Conservation (phyloP, 2,329 filamentous ascomycete species). For the Aschersonia sp. region DNA sequence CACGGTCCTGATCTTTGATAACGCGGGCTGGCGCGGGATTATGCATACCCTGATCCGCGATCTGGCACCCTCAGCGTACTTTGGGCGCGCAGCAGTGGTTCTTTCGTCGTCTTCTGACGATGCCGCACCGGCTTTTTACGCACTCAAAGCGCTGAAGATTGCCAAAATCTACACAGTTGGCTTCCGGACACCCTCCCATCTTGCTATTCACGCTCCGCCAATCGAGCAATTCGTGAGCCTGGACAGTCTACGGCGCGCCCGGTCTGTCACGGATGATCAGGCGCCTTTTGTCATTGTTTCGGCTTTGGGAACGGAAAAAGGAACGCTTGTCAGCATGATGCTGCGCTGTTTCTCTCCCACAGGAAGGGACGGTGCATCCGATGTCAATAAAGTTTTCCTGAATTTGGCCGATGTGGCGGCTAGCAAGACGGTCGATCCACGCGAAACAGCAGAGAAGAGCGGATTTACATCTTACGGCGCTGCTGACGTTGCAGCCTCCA, state of each 20-base stretch:
- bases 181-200: slow-evolving; percentile 48
- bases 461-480: slow-evolving; percentile 71
- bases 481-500: slow-evolving; percentile 71
- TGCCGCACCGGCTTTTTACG: slow-evolving; percentile 66
- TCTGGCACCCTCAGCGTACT: slow-evolving; percentile 70
- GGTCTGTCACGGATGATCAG: slow-evolving; percentile 30
- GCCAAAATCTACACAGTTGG: slow-evolving; percentile 75
- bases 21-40: slow-evolving; percentile 76
- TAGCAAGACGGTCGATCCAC: slow-evolving; percentile 48
- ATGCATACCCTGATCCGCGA: slow-evolving; percentile 68
- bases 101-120: slow-evolving; percentile 60
- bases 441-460: slow-evolving; percentile 54
- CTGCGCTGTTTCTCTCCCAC: slow-evolving; percentile 53
- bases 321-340: slow-evolving; percentile 62
- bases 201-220: slow-evolving; percentile 48
- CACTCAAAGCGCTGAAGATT: slow-evolving; percentile 59
- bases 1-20: slow-evolving; percentile 57
- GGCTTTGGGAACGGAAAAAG: slow-evolving; percentile 65
- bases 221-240: slow-evolving; percentile 72
- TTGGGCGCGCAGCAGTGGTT: slow-evolving; percentile 60
- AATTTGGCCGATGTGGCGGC: slow-evolving; percentile 51
- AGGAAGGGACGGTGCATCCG: slow-evolving; percentile 15
- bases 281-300: slow-evolving; percentile 73
- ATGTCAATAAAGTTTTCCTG: slow-evolving; percentile 57
- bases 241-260: slow-evolving; percentile 42